Evolutionary conservation across 192 early-diverging fungal genomes (phyloP), one percentile per base, ranked within the genome.

Genomic region (Mortierella alpina): DNA sequence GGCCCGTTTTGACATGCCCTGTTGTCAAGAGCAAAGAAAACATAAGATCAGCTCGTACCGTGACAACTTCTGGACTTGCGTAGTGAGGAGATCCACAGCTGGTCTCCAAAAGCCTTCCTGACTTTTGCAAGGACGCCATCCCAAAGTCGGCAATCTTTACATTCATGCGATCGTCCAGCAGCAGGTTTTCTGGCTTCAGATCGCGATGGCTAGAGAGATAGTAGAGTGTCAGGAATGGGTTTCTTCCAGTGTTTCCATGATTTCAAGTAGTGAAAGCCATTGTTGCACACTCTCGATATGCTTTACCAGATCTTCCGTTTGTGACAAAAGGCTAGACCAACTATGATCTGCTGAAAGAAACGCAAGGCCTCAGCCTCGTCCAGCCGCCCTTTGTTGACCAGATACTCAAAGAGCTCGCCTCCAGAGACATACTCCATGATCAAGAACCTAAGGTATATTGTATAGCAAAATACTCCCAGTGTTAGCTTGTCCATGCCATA

Each of bases 51-150:
- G 49, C 1, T 41, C 48, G 56, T 79, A 79, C 76, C 20, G 76
- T 79, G 7, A 79, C 76, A 12, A 94, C 83, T 76, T 94, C 93
- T 0, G 93, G 93, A 8, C 93, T 90, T 1, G 91, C 90, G 76
- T 94, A 94, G 63, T 94, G 92, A 56, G 91, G 91, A 18, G 86
- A 88, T 12, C 93, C 93, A 68, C 93, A 93, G n/a, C 93, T 85
- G 3, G 86, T 88, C 10, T 84, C 84, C 23, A 90, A 62, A 17
- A 83, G 52, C 7, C 84, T 84, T 15, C 72, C 70, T 10, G 66
- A 65, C 17, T 75, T 81, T 63, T 90, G 77, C 49, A 90, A 70
- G 14, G 86, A 82, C 5, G 89, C 89, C 57, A 90, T 76, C 39
- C 89, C 89, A 70, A 90, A 90, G 68, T 94, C 93, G 7, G 92